These are phyloP conservation scores for Cladophialophora carrionii DNA, from an alignment of 2,329 filamentous ascomycete species.

Conservation along the genomic window DNA sequence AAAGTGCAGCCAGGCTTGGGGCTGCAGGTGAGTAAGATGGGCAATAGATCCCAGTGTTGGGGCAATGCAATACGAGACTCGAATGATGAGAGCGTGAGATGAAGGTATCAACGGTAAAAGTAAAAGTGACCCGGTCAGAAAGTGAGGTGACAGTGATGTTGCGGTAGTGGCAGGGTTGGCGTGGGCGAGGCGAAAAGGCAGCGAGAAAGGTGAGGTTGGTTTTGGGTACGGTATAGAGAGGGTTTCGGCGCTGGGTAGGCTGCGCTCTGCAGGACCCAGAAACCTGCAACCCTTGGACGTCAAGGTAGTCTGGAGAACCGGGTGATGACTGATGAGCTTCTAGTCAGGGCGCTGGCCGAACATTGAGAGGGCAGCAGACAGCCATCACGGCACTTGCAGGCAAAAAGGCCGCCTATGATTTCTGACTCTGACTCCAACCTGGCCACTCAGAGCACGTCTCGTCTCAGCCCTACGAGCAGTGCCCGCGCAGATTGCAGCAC, in stretches of 20 bases:
- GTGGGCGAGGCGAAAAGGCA: conserved; percentile 23
- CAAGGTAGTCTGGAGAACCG: conserved; percentile 18
- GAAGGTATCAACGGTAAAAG: conserved; percentile 2
- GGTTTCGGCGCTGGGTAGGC: conserved; percentile 23
- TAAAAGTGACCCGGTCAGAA: conserved; percentile 15
- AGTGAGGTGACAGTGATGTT: conserved; percentile 11
- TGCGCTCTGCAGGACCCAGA: conserved; percentile 15
- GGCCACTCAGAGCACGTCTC: conserved; percentile 27
- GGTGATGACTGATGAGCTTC: conserved; percentile 17
- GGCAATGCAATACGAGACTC: conserved; percentile 1
- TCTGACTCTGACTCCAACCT: conserved; percentile 26
- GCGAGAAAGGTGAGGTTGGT: conserved; percentile 27
- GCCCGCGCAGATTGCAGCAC: conserved; percentile 35
- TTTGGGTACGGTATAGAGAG: conserved; percentile 15
- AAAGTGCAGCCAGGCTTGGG: conserved; percentile 23
- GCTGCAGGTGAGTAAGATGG: conserved; percentile 16
- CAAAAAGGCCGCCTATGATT: conserved; percentile 22
- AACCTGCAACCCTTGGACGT: background rate
- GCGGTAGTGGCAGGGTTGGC: conserved; percentile 16
- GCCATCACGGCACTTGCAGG: conserved; percentile 9
- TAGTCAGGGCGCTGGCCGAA: conserved; percentile 23
- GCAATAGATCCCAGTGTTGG: background rate
- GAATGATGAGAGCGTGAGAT: background rate
- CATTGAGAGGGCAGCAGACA: conserved; percentile 15
- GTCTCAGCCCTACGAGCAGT: conserved; percentile 23